These are phyloP conservation scores for Sedum album DNA, from an alignment of 164 flowering plant species.

Conservation along the genomic window DNA sequence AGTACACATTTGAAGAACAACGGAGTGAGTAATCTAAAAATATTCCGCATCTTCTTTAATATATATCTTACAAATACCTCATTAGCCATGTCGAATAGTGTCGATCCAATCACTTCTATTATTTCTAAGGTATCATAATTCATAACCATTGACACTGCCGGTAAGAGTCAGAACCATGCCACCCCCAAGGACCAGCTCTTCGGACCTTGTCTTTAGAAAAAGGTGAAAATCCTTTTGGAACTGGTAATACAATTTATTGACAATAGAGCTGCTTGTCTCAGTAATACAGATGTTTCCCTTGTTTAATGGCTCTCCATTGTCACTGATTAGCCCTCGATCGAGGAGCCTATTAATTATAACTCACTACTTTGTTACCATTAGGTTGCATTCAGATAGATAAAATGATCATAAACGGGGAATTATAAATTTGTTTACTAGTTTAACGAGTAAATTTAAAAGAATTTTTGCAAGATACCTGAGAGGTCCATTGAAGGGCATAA, in stretches of 20 bases:
- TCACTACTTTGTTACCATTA: too few relatives aligned
- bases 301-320: slow-evolving; percentile 16
- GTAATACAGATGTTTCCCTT: slow-evolving; percentile 42
- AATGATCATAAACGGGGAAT: too few relatives aligned
- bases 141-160: slow-evolving; percentile 20
- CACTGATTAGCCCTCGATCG: slow-evolving; percentile 20
- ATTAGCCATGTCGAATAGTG: slow-evolving; percentile 35
- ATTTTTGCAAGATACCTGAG: too few relatives aligned
- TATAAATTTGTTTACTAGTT: too few relatives aligned
- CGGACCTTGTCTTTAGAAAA: slow-evolving; percentile 37
- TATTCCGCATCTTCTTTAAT: too few relatives aligned
- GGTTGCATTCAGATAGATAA: too few relatives aligned
- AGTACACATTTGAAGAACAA: too few relatives aligned
- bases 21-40: too few relatives aligned
- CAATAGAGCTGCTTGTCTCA: slow-evolving; percentile 28
- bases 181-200: slow-evolving; percentile 41
- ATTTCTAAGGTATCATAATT: neutral
- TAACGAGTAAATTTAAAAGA: too few relatives aligned
- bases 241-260: slow-evolving; percentile 37
- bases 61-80: slow-evolving; percentile 25
- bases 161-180: slow-evolving; percentile 44
- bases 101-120: slow-evolving; percentile 27
- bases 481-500: neutral
- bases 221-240: slow-evolving; percentile 36
- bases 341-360: slow-evolving; percentile 59